Evolutionary conservation across 176 grass and related monocot genomes (phyloP), one percentile per base, ranked within the genome.

Genomic region (Poa pratensis): DNA sequence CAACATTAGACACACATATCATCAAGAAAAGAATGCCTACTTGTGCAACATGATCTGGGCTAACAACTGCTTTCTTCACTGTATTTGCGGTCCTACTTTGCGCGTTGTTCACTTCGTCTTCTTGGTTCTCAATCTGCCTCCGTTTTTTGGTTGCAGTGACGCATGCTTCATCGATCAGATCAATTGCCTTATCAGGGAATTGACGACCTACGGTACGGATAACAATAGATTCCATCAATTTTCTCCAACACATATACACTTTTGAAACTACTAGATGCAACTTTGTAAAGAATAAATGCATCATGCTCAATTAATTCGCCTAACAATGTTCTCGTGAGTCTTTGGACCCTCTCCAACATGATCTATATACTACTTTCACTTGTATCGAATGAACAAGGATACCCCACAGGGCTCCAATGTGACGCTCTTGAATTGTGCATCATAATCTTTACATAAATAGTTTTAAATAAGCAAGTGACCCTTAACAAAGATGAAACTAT

Each of bases 181-280:
- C 61, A 64, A 64, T 64, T 64, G 61, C 61, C 61, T 64, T 64
- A 64, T 64, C 61, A 2, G 61, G 61, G 2, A 64, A 64, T 17
- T 32, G 24, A 17, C 61, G 61, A 30, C 14, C 61, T 64, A 32
- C 14, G 3, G 23, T 62, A 24, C 4, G n/a, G 3, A 26, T 10
- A 63, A 12, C 60, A 28, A 28, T 5, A 63, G 4, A 51, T 0
- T 62, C 59, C 59, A 62, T 63, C 24, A 63, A 63, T 59, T 63
- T 63, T 63, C 60, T 63, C 59, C 59, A 62, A 62, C 23, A 62
- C 24, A 62, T 62, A 62, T 28, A 62, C 59, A 15, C 13, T 62
- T 3, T 27, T 14, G 23, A 24, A 11, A 27, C 11, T 62, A 24
- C 3, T 15, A 27, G 59, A 62, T 14, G 59, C 23, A 62, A 62